Evolutionary conservation across 345 rosid species (phyloP).

Genomic region (Brassica nigra): DNA sequence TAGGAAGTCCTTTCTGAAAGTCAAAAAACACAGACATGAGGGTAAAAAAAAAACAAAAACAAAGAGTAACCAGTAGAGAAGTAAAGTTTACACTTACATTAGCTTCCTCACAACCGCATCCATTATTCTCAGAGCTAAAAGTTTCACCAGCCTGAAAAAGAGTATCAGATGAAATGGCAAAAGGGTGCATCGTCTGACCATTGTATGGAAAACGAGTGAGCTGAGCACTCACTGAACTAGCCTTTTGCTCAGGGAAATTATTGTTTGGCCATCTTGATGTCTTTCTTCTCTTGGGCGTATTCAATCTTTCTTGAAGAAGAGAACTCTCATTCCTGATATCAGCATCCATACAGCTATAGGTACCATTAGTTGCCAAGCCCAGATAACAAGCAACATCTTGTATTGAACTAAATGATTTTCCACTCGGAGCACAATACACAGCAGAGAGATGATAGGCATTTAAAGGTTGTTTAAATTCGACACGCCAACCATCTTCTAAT

Average conservation of each 20-base stretch:
- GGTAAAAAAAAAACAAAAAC: background rate
- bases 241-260: slow-evolving; percentile 62
- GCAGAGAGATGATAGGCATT: slow-evolving; percentile 55
- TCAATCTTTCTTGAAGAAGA: slow-evolving; percentile 57
- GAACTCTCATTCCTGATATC: slow-evolving; percentile 53
- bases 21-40: slow-evolving; percentile 32
- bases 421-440: slow-evolving; percentile 80
- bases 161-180: slow-evolving; percentile 40
- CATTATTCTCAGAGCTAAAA: slow-evolving; percentile 43
- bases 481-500: slow-evolving; percentile 85
- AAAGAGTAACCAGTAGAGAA: background rate
- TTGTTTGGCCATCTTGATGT: slow-evolving; percentile 48
- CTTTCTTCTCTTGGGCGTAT: slow-evolving; percentile 64
- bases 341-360: slow-evolving; percentile 41
- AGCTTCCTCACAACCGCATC: slow-evolving; percentile 42
- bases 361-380: slow-evolving; percentile 61
- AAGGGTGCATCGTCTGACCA: slow-evolving; percentile 44
- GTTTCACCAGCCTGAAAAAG: slow-evolving; percentile 46
- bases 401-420: slow-evolving; percentile 74
- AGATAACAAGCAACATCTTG: slow-evolving; percentile 84
- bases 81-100: slow-evolving; percentile 52
- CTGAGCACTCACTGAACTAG: slow-evolving; percentile 44
- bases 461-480: slow-evolving; percentile 62
- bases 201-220: slow-evolving; percentile 48
- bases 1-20: slow-evolving; percentile 76